These are phyloP conservation scores for Plenodomus tracheiphilus DNA, from an alignment of 2,329 filamentous ascomycete genomes.

Conservation along the genomic window DNA sequence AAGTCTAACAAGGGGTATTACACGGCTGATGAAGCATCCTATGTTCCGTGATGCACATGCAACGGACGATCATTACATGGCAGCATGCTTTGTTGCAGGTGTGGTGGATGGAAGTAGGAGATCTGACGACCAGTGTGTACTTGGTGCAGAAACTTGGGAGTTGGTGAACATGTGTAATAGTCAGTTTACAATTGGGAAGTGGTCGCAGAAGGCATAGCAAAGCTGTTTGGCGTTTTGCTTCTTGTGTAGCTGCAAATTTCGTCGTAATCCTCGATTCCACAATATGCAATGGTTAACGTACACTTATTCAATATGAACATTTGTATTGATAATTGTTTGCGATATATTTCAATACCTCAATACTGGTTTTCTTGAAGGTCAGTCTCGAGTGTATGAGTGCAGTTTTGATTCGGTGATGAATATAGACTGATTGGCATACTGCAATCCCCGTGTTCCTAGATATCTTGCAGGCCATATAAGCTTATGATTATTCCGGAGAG, in stretches of 20 bases:
- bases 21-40: conserved; percentile 69
- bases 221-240: too few species aligned
- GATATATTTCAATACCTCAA: too few species aligned
- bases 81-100: conserved; percentile 65
- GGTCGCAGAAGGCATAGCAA: conserved; percentile 13
- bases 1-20: conserved; percentile 57
- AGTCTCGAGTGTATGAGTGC: too few species aligned
- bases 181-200: conserved; percentile 36
- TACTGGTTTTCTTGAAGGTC: too few species aligned
- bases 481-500: too few species aligned
- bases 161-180: conserved; percentile 42
- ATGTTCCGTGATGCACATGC: conserved; percentile 67
- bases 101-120: conserved; percentile 30
- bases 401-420: too few species aligned
- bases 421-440: too few species aligned
- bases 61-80: conserved; percentile 73
- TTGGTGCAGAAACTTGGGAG: conserved; percentile 40
- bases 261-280: background rate
- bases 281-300: too few species aligned
- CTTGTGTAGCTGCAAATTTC: background rate
- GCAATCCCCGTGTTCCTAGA: too few species aligned
- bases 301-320: too few species aligned
- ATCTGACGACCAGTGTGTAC: conserved; percentile 23
- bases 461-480: too few species aligned
- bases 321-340: too few species aligned